A percentile compares a stretch with the other conserved stretches of the same genome.
These are phyloP conservation scores for Wickerhamomyces sydowiorum DNA, from an alignment of 805 yeast species.

Conservation along the genomic window DNA sequence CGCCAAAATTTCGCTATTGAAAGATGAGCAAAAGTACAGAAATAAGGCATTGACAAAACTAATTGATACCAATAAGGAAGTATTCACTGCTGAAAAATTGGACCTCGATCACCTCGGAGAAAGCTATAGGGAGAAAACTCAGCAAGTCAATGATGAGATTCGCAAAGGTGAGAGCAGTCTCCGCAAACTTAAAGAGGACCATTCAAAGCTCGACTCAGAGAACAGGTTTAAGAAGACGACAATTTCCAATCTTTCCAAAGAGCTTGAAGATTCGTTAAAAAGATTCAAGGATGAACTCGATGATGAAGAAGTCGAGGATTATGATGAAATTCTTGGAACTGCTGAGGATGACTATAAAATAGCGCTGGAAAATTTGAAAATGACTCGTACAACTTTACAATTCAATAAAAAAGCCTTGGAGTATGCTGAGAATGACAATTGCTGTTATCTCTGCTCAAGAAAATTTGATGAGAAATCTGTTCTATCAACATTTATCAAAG, in stretches of 20 bases:
- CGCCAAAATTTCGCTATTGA: conserved; percentile 44
- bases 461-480: conserved; percentile 41
- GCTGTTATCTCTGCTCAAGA: conserved; percentile 72
- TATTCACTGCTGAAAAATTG: conserved; percentile 17
- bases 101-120: conserved; percentile 11
- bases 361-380: conserved; percentile 60
- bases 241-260: conserved; percentile 4
- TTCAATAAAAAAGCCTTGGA: conserved; percentile 68
- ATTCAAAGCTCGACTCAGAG: conserved; percentile 15
- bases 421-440: conserved; percentile 47
- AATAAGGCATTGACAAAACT: conserved; percentile 25
- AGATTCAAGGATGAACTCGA: conserved; percentile 17
- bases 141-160: not conserved
- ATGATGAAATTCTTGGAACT: conserved; percentile 43
- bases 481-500: conserved; percentile 20
- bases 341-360: conserved; percentile 57
- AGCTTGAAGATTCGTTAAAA: conserved; percentile 6
- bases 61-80: conserved; percentile 16
- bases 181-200: conserved; percentile 9
- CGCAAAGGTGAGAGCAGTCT: conserved; percentile 2
- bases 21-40: conserved; percentile 32
- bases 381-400: conserved; percentile 60
- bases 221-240: conserved; percentile 10
- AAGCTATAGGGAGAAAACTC: conserved; percentile 7
- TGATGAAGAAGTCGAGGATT: conserved; percentile 39